These are phyloP conservation scores for Crotalaria pallida DNA, from an alignment of 306 rosid species.

Conservation along the genomic window DNA sequence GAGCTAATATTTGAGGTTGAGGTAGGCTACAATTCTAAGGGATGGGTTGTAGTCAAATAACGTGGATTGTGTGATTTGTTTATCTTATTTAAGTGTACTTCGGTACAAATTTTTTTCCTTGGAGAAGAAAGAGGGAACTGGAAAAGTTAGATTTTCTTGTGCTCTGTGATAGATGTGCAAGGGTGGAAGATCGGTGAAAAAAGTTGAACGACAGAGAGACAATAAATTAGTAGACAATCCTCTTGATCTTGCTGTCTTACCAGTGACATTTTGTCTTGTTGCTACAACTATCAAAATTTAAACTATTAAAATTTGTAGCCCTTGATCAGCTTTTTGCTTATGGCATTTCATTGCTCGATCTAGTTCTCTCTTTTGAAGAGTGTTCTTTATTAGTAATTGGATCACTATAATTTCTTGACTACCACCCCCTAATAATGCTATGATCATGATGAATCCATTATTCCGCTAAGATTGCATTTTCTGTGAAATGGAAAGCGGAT, in stretches of 20 bases:
- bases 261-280: slow-evolving; percentile 34
- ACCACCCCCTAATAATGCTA: slow-evolving; percentile 19
- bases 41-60: slow-evolving; percentile 26
- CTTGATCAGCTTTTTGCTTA: slow-evolving; percentile 21
- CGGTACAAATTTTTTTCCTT: slow-evolving; percentile 14
- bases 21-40: no score
- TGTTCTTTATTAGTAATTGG: slow-evolving; percentile 13
- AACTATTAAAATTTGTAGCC: slow-evolving; percentile 1
- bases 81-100: slow-evolving; percentile 23
- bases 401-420: slow-evolving; percentile 3
- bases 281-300: slow-evolving; percentile 19
- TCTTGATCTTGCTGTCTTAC: slow-evolving; percentile 53
- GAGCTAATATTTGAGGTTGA: no score
- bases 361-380: slow-evolving; percentile 1
- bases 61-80: slow-evolving; percentile 19
- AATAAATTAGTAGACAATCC: slow-evolving; percentile 27
- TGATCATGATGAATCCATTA: slow-evolving; percentile 5
- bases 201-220: slow-evolving; percentile 25
- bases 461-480: slow-evolving; percentile 8
- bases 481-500: slow-evolving; percentile 9
- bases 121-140: slow-evolving; percentile 26
- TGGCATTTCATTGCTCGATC: slow-evolving; percentile 15
- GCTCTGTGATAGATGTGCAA: slow-evolving; percentile 45
- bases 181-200: slow-evolving; percentile 31
- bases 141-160: slow-evolving; percentile 48